Conservation (phyloP, 805 yeast genomes). For the Yamadazyma laniorum region DNA sequence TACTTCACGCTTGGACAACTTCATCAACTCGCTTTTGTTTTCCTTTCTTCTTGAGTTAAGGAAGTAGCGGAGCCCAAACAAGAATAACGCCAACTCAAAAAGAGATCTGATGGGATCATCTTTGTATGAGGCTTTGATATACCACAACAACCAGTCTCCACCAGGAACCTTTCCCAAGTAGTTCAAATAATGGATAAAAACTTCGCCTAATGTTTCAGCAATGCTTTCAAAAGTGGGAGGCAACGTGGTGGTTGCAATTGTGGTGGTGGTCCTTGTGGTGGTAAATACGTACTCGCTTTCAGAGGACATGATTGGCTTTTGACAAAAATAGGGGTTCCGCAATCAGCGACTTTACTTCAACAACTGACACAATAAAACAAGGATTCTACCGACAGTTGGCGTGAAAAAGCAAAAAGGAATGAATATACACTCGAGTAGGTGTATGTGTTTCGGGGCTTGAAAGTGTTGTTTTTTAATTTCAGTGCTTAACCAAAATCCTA, state of each 20-base stretch:
- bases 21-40: conserved; percentile 67
- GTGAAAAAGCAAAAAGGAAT: no score
- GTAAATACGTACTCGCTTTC: conserved; percentile 16
- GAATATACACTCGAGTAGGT: no score
- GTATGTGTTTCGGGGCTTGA: no score
- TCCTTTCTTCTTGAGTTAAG: conserved; percentile 73
- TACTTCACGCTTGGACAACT: conserved; percentile 59
- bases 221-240: conserved; percentile 40
- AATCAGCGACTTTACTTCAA: no score
- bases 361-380: no score
- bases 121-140: conserved; percentile 82
- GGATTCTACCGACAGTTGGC: no score
- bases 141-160: conserved; percentile 58
- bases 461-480: no score
- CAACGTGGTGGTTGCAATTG: conserved; percentile 26
- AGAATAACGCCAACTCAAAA: conserved; percentile 69
- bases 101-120: conserved; percentile 91
- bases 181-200: conserved; percentile 35
- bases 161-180: conserved; percentile 49
- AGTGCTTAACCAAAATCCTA: no score
- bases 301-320: conserved; percentile 3
- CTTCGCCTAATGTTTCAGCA: conserved; percentile 30
- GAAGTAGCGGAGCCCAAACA: conserved; percentile 84
- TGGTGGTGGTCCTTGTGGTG: conserved; percentile 26
- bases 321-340: conserved; percentile 4